These are phyloP conservation scores for Talaromyces adpressus DNA, from an alignment of 495 filamentous ascomycete genomes.

Conservation along the genomic window DNA sequence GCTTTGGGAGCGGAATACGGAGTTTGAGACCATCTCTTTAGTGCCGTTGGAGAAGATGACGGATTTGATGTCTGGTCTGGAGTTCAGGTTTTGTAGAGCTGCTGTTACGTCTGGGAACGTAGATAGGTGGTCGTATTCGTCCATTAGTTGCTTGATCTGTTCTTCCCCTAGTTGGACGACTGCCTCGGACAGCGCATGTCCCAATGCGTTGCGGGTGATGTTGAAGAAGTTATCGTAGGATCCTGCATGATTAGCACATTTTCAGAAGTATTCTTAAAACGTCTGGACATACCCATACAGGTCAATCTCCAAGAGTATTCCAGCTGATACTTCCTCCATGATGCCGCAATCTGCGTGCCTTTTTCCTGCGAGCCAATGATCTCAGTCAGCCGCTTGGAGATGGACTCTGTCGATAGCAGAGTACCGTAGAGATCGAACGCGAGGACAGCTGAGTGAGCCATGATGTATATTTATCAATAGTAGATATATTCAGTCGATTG, in stretches of 20 bases:
- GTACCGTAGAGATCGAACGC: slow-evolving; percentile 77
- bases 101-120: slow-evolving; percentile 62
- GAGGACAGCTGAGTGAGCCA: slow-evolving; percentile 28
- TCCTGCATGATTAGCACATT: slow-evolving; percentile 25
- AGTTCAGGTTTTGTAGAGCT: slow-evolving; percentile 38
- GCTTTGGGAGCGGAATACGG: slow-evolving; percentile 47
- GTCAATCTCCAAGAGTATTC: slow-evolving; percentile 81
- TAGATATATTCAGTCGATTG: too few relatives aligned
- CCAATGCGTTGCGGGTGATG: slow-evolving; percentile 57
- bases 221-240: slow-evolving; percentile 56
- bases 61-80: slow-evolving; percentile 33
- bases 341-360: slow-evolving; percentile 45
- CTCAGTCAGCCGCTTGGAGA: slow-evolving; percentile 44
- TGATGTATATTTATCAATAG: not conserved
- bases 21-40: slow-evolving; percentile 53
- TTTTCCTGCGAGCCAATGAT: slow-evolving; percentile 44
- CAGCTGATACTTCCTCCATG: slow-evolving; percentile 59
- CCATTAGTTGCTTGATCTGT: slow-evolving; percentile 45
- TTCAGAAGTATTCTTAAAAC: slow-evolving; percentile 3
- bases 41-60: slow-evolving; percentile 76
- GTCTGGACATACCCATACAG: slow-evolving; percentile 57
- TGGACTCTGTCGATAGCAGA: slow-evolving; percentile 62
- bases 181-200: slow-evolving; percentile 56
- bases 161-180: slow-evolving; percentile 31
- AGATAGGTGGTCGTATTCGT: slow-evolving; percentile 60